These are phyloP conservation scores for Auriscalpium orientale DNA, from an alignment of 768 basidiomycete species.

Conservation along the genomic window DNA sequence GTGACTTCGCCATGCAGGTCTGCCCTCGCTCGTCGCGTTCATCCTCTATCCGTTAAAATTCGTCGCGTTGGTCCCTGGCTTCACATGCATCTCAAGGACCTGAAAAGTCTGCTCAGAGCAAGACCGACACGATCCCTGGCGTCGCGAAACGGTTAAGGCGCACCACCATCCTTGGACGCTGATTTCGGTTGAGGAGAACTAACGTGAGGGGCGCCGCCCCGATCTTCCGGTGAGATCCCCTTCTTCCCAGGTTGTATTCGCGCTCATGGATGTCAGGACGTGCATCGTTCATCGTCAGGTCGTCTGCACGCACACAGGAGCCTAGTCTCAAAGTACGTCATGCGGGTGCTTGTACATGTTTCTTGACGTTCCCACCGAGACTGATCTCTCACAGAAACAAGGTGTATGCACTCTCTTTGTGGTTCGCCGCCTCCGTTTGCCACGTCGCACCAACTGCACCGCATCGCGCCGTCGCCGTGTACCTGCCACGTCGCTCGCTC, in stretches of 20 bases:
- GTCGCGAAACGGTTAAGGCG: conserved; percentile 82
- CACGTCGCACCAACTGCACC: too few species aligned
- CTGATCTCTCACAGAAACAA: conserved; percentile 67
- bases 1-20: too few species aligned
- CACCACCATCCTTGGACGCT: conserved; percentile 86
- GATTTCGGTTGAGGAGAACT: conserved; percentile 93
- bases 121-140: conserved; percentile 85
- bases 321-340: conserved; percentile 80
- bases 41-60: too few species aligned
- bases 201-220: conserved; percentile 95
- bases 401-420: conserved; percentile 93
- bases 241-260: neutral
- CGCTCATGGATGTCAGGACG: conserved; percentile 46
- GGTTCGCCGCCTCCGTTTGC: too few species aligned
- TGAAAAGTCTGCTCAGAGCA: conserved; percentile 60
- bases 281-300: conserved; percentile 79
- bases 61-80: too few species aligned
- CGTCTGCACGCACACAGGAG: conserved; percentile 97
- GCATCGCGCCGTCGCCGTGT: too few species aligned
- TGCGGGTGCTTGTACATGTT: neutral
- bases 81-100: conserved; percentile 40
- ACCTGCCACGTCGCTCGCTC: too few species aligned
- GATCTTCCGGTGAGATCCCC: conserved; percentile 70
- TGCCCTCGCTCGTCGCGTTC: neutral
- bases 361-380: neutral